These are phyloP conservation scores for Chlamydomonas schloesseri DNA, from an alignment of 139 green algal genomes.

Conservation along the genomic window DNA sequence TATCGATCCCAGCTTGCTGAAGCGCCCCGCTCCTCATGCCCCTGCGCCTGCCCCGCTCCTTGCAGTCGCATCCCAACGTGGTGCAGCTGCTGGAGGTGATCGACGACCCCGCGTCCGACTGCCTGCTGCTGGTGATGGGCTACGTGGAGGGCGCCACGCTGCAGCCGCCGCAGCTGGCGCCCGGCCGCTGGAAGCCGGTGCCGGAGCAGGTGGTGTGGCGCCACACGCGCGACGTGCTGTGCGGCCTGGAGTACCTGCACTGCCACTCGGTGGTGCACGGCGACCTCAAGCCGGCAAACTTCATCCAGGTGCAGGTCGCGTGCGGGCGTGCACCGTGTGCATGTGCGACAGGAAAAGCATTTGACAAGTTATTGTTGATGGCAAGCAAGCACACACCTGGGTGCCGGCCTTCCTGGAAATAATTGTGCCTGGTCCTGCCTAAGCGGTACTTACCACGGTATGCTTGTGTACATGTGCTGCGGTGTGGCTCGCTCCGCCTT, in stretches of 20 bases:
- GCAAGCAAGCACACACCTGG: too few relatives aligned
- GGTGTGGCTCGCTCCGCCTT: too few relatives aligned
- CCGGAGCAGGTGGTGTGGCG: slow-evolving; percentile 54
- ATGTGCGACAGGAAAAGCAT: too few relatives aligned
- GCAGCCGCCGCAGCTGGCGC: slow-evolving; percentile 33
- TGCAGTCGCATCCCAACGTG: slow-evolving; percentile 65
- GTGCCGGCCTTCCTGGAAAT: too few relatives aligned
- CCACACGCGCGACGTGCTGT: slow-evolving; percentile 47
- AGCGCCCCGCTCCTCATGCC: not conserved
- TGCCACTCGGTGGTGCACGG: slow-evolving; percentile 62
- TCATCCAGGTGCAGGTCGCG: slow-evolving; percentile 39
- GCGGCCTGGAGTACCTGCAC: slow-evolving; percentile 76
- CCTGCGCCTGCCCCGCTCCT: too few relatives aligned
- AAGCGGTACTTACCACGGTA: too few relatives aligned
- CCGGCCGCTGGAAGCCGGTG: slow-evolving; percentile 50
- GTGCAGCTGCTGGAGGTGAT: slow-evolving; percentile 64
- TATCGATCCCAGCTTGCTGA: not conserved
- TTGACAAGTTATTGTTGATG: too few relatives aligned
- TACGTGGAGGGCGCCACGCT: slow-evolving; percentile 68
- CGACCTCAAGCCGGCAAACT: slow-evolving; percentile 68
- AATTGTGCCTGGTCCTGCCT: too few relatives aligned
- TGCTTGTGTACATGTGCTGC: too few relatives aligned
- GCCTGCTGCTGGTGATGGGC: slow-evolving; percentile 75
- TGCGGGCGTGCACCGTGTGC: too few relatives aligned
- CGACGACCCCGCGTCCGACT: slow-evolving; percentile 67